Evolutionary conservation across 495 filamentous ascomycete genomes (phyloP), one percentile per base, ranked within the genome.

Genomic region (Pyrenula aspistea): DNA sequence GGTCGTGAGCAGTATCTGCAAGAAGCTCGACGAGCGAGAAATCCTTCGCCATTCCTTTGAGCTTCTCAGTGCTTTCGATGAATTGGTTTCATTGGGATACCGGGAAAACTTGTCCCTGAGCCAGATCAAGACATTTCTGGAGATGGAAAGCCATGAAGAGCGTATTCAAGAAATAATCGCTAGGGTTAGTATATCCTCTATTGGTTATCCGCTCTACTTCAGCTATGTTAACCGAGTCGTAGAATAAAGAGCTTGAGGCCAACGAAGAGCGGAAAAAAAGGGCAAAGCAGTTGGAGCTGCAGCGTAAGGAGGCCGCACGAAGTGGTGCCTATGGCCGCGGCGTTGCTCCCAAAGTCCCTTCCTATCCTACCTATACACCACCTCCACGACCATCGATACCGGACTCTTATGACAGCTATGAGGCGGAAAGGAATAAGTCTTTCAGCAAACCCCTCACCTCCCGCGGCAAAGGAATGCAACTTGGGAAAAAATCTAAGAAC

Each of bases 61-160:
- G 69, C 76, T 98, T 49, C 83, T 98, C 49, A 89, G 86, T 67
- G 93, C 93, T 51, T 98, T 96, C 66, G 93, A 98, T 66, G 93
- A 98, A 70, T 76, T 97, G 60, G 91, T 98, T 55, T 95, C 90
- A 1, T 73, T 94, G 62, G 93, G 93, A 4, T 97, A 98, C 69
- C 72, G 94, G 65, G 93, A 98, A 75, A 98, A 97, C 65, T 75
- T 97, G 55, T 91, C 91, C 22, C 77, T 97, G 25, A 85, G 81
- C 63, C 93, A 98, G 74, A 96, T 98, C 73, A 95, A 92, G 78
- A 96, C 93, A 0, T 98, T 98, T 75, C 64, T 98, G 61, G 93
- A 97, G 68, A 98, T 98, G 93, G 94, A 97, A 73, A 90, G 85
- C 72, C 93, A 97, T 64, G 94, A 98, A 72, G 93, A 97, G 77